Base-by-base conservation (phyloP, 495 filamentous ascomycete genomes). In the Xylaria grammica region DNA sequence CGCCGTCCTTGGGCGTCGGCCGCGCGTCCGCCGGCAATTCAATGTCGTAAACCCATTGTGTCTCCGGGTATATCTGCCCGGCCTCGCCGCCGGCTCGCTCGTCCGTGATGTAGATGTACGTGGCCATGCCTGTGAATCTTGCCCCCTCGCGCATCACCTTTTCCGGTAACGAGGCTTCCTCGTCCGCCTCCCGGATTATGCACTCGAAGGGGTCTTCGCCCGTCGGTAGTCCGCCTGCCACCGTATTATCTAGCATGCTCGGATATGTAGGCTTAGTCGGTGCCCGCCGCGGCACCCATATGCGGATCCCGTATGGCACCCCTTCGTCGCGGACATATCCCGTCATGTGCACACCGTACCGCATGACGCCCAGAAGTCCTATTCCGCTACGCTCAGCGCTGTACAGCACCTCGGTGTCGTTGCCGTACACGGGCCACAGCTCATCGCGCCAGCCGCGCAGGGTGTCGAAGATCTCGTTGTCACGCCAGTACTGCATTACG, bases 311-410 rank as follows among this genome's bases (percentile, higher is more conserved):
- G 40, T 85, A 66, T 36, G 71, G 72, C 17, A 76, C 83, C 29
- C 84, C 78, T n/a, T 77, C 74, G 24, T 77, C 75, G 30, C 71
- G 67, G 29, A 90, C 82, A 67, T 90, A 97, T 8, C 85, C 90
- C 11, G 86, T 94, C 86, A 96, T 87, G 75, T 99, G 96, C 26
- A 94, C 89, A 13, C 95, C 95, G 75, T 96, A 98, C 11, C 88
- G 91, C 30, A 91, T 87, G 8, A 95, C 81, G 9, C 95, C 95
- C 54, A 98, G 91, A n/a, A 98, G 76, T 4, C 91, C 84, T 50
- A 84, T 86, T 5, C 91, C 94, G 36, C 84, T 80, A 30, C 95
- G 85, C 77, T 99, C 95, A 70, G 94, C 86, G 74, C 84, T 88
- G 69, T 91, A 89, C 4, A 93, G 75, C 36, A 91, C 77, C 68